phyloP scores from a whole-genome alignment of 495 filamentous ascomycete genomes.

The Neurospora sp. region DNA sequence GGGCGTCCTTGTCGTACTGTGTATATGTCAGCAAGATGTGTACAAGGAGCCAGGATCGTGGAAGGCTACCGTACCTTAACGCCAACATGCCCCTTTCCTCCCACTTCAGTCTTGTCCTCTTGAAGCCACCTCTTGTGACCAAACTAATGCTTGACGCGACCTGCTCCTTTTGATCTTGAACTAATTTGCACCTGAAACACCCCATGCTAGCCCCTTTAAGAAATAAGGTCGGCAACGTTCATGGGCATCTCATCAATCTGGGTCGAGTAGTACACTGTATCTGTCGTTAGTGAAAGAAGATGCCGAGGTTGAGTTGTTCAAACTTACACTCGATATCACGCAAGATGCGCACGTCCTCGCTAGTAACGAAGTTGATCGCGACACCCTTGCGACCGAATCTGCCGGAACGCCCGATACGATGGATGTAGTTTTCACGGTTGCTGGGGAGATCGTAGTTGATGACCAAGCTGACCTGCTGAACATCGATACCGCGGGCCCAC shows the following conservation, averaged over 20 bases:
- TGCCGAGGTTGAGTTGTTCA: background rate
- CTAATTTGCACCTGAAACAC: background rate
- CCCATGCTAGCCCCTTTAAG: conserved; percentile 8
- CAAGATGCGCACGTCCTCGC: conserved; percentile 98
- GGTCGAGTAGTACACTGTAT: conserved; percentile 55
- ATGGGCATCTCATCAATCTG: conserved; percentile 85
- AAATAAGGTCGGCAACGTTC: conserved; percentile 67
- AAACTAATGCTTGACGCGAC: background rate
- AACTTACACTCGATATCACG: conserved; percentile 76
- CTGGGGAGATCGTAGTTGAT: conserved; percentile 99
- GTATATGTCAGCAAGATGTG: background rate
- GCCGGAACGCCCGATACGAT: conserved; percentile 96
- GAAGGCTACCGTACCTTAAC: background rate
- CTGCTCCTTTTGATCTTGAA: background rate
- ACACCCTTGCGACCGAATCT: conserved; percentile 99
- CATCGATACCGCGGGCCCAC: conserved; percentile 96
- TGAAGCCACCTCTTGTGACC: background rate
- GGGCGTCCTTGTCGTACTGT: background rate
- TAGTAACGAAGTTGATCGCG: conserved; percentile 99
- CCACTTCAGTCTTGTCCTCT: background rate
- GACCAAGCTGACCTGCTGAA: conserved; percentile 97
- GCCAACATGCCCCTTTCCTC: background rate
- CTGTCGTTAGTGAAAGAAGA: conserved; percentile 7
- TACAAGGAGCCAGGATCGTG: background rate
- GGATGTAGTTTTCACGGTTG: conserved; percentile 99